These are phyloP conservation scores for Apiotrichum sp. DNA, from an alignment of 1,284 basidiomycete genomes.

Conservation along the genomic window DNA sequence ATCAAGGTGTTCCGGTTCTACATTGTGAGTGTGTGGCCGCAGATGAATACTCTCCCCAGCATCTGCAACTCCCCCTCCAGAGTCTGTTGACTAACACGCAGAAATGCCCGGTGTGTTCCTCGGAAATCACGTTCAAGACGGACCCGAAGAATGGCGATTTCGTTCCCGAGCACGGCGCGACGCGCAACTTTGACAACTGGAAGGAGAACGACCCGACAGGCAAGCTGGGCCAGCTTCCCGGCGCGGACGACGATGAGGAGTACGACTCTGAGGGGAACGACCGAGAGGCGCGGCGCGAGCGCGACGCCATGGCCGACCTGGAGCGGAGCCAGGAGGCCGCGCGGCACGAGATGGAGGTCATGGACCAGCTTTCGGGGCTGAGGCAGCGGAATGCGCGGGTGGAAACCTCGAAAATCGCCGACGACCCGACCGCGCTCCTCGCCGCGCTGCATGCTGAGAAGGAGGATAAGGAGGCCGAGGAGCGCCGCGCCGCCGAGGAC, in stretches of 20 bases:
- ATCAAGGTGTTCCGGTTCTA: slow-evolving; percentile 64
- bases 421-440: slow-evolving; percentile 35
- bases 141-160: slow-evolving; percentile 98
- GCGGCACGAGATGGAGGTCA: slow-evolving; percentile 96
- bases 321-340: slow-evolving; percentile 87
- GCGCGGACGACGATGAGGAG: slow-evolving; percentile 43
- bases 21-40: slow-evolving; percentile 33
- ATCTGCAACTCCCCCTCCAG: background rate
- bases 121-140: slow-evolving; percentile 99
- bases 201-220: slow-evolving; percentile 31
- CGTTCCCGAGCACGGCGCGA: slow-evolving; percentile 82
- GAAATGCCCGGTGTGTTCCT: slow-evolving; percentile 79
- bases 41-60: background rate
- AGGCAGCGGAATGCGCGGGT: slow-evolving; percentile 75
- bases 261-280: slow-evolving; percentile 62
- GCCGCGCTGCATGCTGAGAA: slow-evolving; percentile 36
- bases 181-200: slow-evolving; percentile 76
- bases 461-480: slow-evolving; percentile 52
- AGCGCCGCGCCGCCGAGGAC: slow-evolving; percentile 55
- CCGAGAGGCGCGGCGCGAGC: slow-evolving; percentile 25
- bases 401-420: slow-evolving; percentile 63
- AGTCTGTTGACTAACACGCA: slow-evolving; percentile 17
- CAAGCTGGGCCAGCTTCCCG: slow-evolving; percentile 36
- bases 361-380: slow-evolving; percentile 93
- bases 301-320: slow-evolving; percentile 93